Percentiles rank a stretch among this genome's conserved stretches.
phyloP scores from a whole-genome alignment of 2,329 filamentous ascomycete genomes.

The Cladobotryum protrusum region DNA sequence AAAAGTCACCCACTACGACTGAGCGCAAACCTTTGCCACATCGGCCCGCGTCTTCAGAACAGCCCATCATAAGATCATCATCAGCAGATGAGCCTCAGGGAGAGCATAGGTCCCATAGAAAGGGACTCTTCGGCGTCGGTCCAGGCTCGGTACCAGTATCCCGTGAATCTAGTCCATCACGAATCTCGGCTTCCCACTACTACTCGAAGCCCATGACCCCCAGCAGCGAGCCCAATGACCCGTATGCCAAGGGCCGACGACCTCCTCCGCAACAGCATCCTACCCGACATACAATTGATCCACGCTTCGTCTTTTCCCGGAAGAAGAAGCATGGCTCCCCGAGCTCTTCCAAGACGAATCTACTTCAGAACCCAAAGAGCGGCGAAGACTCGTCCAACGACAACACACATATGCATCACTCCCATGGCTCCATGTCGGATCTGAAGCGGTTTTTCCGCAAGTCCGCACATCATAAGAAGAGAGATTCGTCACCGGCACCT shows the following conservation, averaged over 20 bases:
- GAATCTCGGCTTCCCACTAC: constrained; percentile 53
- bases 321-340: constrained; percentile 61
- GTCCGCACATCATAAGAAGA: constrained; percentile 62
- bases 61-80: constrained; percentile 35
- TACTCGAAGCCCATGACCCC: constrained; percentile 74
- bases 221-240: constrained; percentile 72
- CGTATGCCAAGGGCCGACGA: constrained; percentile 77
- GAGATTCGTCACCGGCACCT: constrained; percentile 57
- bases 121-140: constrained; percentile 48
- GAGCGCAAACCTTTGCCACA: constrained; percentile 35
- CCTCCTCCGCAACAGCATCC: constrained; percentile 61
- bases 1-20: constrained; percentile 39
- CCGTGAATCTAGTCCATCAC: constrained; percentile 58
- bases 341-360: constrained; percentile 43
- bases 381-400: constrained; percentile 9
- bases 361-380: constrained; percentile 29
- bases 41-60: constrained; percentile 38
- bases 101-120: constrained; percentile 39
- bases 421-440: constrained; percentile 82
- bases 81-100: constrained; percentile 32
- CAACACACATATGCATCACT: constrained; percentile 19
- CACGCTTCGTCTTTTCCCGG: constrained; percentile 75
- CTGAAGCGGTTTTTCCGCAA: constrained; percentile 95
- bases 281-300: constrained; percentile 60
- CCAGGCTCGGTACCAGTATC: constrained; percentile 51